Conservation (phyloP, 805 yeast species). For the Sugiyamaella smithiae region DNA sequence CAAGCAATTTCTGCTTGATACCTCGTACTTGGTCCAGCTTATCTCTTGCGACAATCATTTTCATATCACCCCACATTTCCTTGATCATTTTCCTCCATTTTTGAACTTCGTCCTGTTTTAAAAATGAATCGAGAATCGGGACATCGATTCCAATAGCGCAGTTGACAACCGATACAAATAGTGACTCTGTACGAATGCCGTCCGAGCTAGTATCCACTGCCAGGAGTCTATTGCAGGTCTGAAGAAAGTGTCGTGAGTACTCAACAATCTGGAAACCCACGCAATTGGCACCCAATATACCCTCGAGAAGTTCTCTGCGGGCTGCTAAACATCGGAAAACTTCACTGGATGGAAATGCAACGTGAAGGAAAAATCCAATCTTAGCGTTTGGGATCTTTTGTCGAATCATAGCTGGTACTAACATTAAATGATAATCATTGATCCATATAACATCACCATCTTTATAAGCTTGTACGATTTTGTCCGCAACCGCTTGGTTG, state of each 20-base stretch:
- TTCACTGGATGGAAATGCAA: slow-evolving; percentile 93
- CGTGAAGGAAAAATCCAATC: slow-evolving; percentile 89
- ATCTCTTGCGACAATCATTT: slow-evolving; percentile 82
- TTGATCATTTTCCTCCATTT: slow-evolving; percentile 50
- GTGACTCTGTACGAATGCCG: slow-evolving; percentile 63
- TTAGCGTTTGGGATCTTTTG: slow-evolving; percentile 72
- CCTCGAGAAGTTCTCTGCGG: slow-evolving; percentile 69
- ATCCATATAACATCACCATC: slow-evolving; percentile 84
- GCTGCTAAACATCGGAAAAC: slow-evolving; percentile 93
- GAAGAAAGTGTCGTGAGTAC: slow-evolving; percentile 89
- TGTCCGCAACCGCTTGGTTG: slow-evolving; percentile 78
- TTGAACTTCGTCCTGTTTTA: slow-evolving; percentile 36
- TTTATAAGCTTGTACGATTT: slow-evolving; percentile 62
- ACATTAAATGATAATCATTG: slow-evolving; percentile 87
- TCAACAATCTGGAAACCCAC: slow-evolving; percentile 90
- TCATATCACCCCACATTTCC: slow-evolving; percentile 68
- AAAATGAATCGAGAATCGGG: slow-evolving; percentile 49
- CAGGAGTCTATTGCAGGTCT: slow-evolving; percentile 79
- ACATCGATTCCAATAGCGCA: slow-evolving; percentile 44
- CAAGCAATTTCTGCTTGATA: slow-evolving; percentile 77
- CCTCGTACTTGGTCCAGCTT: slow-evolving; percentile 87
- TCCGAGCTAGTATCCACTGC: slow-evolving; percentile 84
- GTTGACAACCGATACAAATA: slow-evolving; percentile 35
- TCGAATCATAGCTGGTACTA: slow-evolving; percentile 83
- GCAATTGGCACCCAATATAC: slow-evolving; percentile 85